Evolutionary conservation across 75 land plant species (phyloP).

Genomic region (Pinus tabuliformis): DNA sequence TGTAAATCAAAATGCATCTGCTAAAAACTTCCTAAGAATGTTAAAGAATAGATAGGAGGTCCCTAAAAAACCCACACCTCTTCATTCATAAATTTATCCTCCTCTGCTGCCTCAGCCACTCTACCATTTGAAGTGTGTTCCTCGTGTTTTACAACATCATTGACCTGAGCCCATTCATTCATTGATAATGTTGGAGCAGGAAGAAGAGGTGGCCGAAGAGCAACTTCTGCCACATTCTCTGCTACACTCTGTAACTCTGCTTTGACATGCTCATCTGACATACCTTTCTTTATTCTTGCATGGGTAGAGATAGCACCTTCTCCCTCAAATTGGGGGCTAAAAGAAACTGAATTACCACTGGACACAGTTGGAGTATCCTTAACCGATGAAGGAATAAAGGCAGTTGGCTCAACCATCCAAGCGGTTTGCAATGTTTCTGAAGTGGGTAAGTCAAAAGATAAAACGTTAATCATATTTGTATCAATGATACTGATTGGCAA

Average conservation of each 20-base stretch:
- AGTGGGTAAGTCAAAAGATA: neutral
- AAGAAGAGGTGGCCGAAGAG: neutral
- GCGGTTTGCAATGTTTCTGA: neutral
- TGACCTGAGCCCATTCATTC: neutral
- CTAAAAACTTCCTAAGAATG: neutral
- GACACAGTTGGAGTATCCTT: neutral
- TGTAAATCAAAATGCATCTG: neutral
- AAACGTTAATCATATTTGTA: neutral
- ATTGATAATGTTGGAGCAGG: neutral
- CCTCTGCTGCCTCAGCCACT: neutral
- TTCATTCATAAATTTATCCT: neutral
- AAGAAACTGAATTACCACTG: neutral
- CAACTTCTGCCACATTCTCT: neutral
- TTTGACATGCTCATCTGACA: conserved; percentile 1
- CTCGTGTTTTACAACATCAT: conserved; percentile 1
- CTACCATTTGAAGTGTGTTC: neutral
- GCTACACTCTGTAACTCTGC: neutral
- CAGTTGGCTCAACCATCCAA: neutral
- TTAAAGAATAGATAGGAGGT: neutral
- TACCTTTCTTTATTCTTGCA: neutral
- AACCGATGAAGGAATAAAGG: neutral
- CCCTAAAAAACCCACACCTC: neutral
- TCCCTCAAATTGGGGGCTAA: neutral
- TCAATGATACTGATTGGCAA: conserved; percentile 2
- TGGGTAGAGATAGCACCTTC: neutral